These are phyloP conservation scores for Septoria petroselini DNA, from an alignment of 2,329 filamentous ascomycete genomes.

Conservation along the genomic window DNA sequence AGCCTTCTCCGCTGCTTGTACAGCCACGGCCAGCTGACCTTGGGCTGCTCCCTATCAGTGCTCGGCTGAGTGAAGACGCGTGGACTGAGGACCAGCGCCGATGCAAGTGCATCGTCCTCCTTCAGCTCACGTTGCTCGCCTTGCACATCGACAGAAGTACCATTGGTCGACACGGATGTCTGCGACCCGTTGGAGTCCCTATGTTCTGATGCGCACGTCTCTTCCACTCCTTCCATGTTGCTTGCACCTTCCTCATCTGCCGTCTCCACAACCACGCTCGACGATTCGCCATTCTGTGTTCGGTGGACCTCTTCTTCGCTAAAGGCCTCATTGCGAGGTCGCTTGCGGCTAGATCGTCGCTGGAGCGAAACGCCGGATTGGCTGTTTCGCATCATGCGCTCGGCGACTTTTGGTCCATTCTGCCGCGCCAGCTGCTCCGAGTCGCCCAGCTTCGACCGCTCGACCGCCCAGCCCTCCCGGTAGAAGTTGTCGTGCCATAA, in stretches of 20 bases:
- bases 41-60: slow-evolving; percentile 44
- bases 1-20: slow-evolving; percentile 82
- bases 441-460: slow-evolving; percentile 29
- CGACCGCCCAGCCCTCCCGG: slow-evolving; percentile 70
- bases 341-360: slow-evolving; percentile 32
- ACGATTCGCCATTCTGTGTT: neutral
- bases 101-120: neutral
- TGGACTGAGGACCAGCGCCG: slow-evolving; percentile 16
- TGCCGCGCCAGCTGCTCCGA: slow-evolving; percentile 23
- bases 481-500: slow-evolving; percentile 84
- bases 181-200: neutral
- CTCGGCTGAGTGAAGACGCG: slow-evolving; percentile 15
- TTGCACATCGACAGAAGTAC: neutral
- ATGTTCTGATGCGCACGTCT: neutral
- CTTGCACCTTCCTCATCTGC: neutral
- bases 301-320: slow-evolving; percentile 29
- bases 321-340: slow-evolving; percentile 36
- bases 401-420: slow-evolving; percentile 18
- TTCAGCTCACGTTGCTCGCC: neutral
- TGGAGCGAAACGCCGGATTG: slow-evolving; percentile 51
- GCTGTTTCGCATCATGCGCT: slow-evolving; percentile 57
- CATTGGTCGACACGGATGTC: neutral
- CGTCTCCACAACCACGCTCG: neutral
- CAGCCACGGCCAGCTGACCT: slow-evolving; percentile 87
- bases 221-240: slow-evolving; percentile 27